Percentiles rank a stretch among this genome's conserved stretches.
phyloP scores from a whole-genome alignment of 768 basidiomycete species.

The Pleurotus eryngii region DNA sequence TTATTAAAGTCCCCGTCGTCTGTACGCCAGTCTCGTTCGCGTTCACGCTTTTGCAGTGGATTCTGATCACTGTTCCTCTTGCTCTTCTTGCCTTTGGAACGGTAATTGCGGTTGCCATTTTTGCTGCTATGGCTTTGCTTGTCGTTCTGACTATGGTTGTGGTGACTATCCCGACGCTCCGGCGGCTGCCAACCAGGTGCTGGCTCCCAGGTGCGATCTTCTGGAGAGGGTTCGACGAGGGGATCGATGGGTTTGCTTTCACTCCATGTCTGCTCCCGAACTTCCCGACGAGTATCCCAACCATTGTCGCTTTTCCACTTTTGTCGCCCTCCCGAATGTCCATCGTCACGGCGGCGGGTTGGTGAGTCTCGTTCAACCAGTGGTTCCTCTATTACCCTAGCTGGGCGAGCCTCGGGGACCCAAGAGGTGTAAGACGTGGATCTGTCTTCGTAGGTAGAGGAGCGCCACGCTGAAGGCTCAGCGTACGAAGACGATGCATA shows the following conservation, averaged over 20 bases:
- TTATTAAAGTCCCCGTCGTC: slow-evolving; percentile 76
- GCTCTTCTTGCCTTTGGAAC: slow-evolving; percentile 18
- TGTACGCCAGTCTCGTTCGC: slow-evolving; percentile 42
- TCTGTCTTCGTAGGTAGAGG: slow-evolving; percentile 36
- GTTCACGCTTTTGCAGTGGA: slow-evolving; percentile 29
- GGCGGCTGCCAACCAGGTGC: slow-evolving; percentile 64
- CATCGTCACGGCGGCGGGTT: slow-evolving; percentile 37
- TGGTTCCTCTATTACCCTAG: slow-evolving; percentile 20
- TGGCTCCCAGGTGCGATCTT: slow-evolving; percentile 72
- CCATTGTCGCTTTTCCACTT: slow-evolving; percentile 46
- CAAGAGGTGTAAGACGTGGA: slow-evolving; percentile 39
- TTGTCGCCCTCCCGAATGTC: slow-evolving; percentile 35
- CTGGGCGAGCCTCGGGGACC: slow-evolving; percentile 40
- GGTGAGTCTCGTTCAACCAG: slow-evolving; percentile 17
- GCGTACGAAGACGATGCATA: slow-evolving; percentile 42
- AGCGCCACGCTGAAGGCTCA: slow-evolving; percentile 42
- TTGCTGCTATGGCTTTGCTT: slow-evolving; percentile 21
- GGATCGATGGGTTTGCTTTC: slow-evolving; percentile 25
- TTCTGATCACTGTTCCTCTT: slow-evolving; percentile 31
- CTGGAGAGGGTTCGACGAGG: slow-evolving; percentile 19
- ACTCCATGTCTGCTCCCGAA: slow-evolving; percentile 31
- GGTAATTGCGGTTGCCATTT: slow-evolving; percentile 20
- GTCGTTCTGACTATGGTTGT: slow-evolving; percentile 21
- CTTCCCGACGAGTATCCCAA: slow-evolving; percentile 51
- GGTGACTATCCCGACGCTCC: slow-evolving; percentile 36